Evolutionary conservation across 331 rosid species (phyloP).

Genomic region (Erythrophleum ivorense): DNA sequence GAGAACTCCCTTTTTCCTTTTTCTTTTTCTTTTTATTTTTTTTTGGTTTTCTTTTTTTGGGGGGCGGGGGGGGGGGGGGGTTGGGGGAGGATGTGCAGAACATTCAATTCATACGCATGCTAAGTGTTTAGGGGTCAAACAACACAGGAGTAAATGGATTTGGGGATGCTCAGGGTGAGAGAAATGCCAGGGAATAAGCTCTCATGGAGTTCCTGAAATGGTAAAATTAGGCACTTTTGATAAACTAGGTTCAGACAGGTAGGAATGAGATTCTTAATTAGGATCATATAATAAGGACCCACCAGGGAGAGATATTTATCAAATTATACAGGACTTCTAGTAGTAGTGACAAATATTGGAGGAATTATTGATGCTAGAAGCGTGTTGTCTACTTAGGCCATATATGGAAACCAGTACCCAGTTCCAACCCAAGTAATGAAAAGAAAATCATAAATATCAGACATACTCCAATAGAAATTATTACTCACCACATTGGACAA

Average conservation of each 20-base stretch:
- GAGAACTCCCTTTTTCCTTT: neutral
- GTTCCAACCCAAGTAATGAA: conserved; percentile 1
- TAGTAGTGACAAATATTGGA: neutral
- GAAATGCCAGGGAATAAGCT: conserved; percentile 3
- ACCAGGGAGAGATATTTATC: neutral
- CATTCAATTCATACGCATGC: neutral
- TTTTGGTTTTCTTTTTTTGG: too few relatives aligned
- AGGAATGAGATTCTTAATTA: neutral
- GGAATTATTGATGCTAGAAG: neutral
- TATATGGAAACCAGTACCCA: neutral
- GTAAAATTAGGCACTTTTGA: neutral
- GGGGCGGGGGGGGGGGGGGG: too few relatives aligned
- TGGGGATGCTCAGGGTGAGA: neutral
- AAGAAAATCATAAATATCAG: neutral
- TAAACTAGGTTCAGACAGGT: neutral
- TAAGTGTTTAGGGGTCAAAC: neutral
- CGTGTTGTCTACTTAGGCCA: neutral
- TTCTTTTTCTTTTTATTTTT: neutral
- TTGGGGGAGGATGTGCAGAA: neutral
- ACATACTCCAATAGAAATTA: conserved; percentile 11
- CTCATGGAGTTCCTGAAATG: neutral
- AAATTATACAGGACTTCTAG: neutral
- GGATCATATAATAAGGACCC: neutral
- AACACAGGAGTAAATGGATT: neutral
- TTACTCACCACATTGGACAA: conserved; percentile 80